Base-by-base conservation (phyloP, 495 filamentous ascomycete genomes). In the Penicillium parvum region DNA sequence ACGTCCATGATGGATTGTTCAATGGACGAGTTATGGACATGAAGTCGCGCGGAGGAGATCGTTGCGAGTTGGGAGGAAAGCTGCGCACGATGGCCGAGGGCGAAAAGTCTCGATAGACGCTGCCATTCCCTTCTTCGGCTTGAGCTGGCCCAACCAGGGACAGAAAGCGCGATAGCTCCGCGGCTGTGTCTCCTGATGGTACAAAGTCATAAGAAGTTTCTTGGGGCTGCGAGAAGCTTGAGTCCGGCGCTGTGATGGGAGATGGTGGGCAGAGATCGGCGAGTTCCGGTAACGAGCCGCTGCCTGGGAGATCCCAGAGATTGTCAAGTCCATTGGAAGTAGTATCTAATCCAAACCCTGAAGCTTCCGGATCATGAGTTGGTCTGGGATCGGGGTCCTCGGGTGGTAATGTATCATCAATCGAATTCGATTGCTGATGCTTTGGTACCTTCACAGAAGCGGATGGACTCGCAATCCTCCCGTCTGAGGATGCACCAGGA, bases 1-100 rank as follows among this genome's bases (percentile, higher is more conserved):
- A 60, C 8, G 75, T 75, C 54, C 72, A 75, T 29, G 68, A 74
- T 19, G 73, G 64, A 35, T 73, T 72, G 25, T 74, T 69, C 41
- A 71, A 28, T 1, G 64, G 49, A 16, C 60, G 64, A 3, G 65
- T 56, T 14, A 71, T 69, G 1, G 67, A 62, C 26, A 55, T 56
- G 18, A 64, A 46, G 36, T 63, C 53, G 8, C 56, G 65, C 6
- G 49, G 39, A 8, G 48, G 36, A 12, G 52, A 35, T 19, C 43
- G 53, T 14, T 53, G 43, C 1, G 44, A 40, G 0, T 53, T 17
- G 3, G 67, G 64, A 11, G 59, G 65, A 39, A 69, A 69, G 15
- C 61, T 64, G 16, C 67, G 67, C 9, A 71, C 62, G 38, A 71
- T 66, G 6, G 47, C 27, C 5, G 67, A 64, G 5, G 67, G 67